phyloP scores from a whole-genome alignment of 495 filamentous ascomycete species.

The Penicilliopsis zonata region DNA sequence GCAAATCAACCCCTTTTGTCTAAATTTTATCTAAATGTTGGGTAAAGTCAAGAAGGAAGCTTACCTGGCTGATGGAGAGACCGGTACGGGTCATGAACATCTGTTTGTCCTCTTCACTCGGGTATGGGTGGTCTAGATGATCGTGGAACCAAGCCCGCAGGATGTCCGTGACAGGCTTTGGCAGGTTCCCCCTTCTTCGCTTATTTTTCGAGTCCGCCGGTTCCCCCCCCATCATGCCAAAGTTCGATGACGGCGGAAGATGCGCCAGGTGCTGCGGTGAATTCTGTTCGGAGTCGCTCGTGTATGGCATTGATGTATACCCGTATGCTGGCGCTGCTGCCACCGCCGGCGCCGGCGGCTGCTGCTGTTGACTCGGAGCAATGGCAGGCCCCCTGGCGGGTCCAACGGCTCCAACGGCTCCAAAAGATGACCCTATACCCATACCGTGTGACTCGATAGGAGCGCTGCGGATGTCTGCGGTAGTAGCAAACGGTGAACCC shows the following conservation, averaged over 20 bases:
- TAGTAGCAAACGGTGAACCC: constrained; percentile 14
- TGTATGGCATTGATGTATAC: constrained; percentile 20
- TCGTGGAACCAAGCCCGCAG: constrained; percentile 69
- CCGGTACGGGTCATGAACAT: constrained; percentile 64
- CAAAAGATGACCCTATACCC: too few species aligned
- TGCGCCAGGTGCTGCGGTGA: constrained; percentile 18
- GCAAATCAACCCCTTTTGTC: neutral
- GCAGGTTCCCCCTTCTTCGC: constrained; percentile 70
- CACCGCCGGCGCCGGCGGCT: neutral
- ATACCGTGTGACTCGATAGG: too few species aligned
- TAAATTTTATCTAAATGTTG: neutral
- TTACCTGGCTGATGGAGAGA: constrained; percentile 68
- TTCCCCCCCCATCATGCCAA: constrained; percentile 33
- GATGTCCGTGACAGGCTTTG: constrained; percentile 73
- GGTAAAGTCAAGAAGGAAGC: constrained; percentile 4
- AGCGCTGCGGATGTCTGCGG: constrained; percentile 17
- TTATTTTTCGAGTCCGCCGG: constrained; percentile 36
- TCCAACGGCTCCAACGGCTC: too few species aligned
- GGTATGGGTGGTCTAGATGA: constrained; percentile 75
- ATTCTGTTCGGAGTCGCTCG: constrained; percentile 20
- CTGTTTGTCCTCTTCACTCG: constrained; percentile 84
- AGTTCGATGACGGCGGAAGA: constrained; percentile 28
- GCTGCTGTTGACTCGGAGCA: too few species aligned
- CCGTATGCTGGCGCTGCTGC: constrained; percentile 18
- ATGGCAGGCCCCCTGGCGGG: too few species aligned